Base-by-base conservation (phyloP, 805 yeast species). In the Ogataea trehaloabstinens region DNA sequence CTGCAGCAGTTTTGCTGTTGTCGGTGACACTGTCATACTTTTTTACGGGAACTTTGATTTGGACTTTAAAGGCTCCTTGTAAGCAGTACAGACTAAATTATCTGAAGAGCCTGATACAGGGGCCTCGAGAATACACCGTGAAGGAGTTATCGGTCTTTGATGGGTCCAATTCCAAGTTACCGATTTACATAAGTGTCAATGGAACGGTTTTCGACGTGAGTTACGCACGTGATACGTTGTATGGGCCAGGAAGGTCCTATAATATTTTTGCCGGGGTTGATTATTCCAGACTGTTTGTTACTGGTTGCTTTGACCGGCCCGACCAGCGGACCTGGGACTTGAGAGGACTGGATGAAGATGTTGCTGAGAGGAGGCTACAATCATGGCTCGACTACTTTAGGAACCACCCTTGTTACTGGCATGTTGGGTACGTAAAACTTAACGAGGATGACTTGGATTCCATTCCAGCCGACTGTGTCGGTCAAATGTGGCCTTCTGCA, bases 121-220 rank as follows among this genome's bases (percentile, higher is more conserved):
- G 33, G 3, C 31, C 40, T 7, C 58, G 61, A 34, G 52, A 55
- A 25, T 57, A 78, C 38, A 68, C 82, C 0, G 55, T 67, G 3
- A 66, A 57, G 0, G 72, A 78, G 45, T 61, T 84, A 20, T 53
- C 77, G 1, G 41, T 45, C n/a, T 78, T 65, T 52, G 61, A 76
- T 49, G 90, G 90, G 0, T 30, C 66, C 0, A 68, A 76, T 46
- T 52, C 67, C 0, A 31, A 34, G 0, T 49, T 67, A 6, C 87
- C 87, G 0, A 70, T 83, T 2, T 79, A 76, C 46, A 46, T 85
- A 3, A 85, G 76, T 0, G 56, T 84, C 3, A 63, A 78, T 49
- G 85, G 85, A 0, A 66, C 63, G 11, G 81, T 84, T 0, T 84
- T 67, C 51, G 91, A 84, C 52, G 93, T 84, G 6, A 61, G 78